Evolutionary conservation across 768 basidiomycete genomes (phyloP), one percentile per base, ranked within the genome.

Genomic region (Termitomyces sp.): DNA sequence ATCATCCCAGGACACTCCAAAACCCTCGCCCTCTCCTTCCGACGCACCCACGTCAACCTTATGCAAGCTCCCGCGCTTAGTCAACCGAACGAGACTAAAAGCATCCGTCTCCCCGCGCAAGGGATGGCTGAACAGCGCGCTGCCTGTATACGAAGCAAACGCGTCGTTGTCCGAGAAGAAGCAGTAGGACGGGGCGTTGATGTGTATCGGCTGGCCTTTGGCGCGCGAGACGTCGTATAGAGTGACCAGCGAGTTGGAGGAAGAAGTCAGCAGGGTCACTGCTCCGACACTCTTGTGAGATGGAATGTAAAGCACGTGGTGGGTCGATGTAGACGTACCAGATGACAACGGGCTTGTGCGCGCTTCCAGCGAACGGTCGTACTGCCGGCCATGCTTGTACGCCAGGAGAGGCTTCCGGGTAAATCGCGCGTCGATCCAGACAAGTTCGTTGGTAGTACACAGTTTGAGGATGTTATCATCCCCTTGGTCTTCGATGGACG

Each of bases 341-440:
- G 63, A 64, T 32, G 64, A 63, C 9, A 77, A 61, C 14, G 65
- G 66, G 3, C 81, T 60, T 7, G 81, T 83, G 4, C 71, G 65
- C 0, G 75, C 68, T 48, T 73, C 70, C 18, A 92, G 76, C 4
- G 82, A 83, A 20, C 83, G 79, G 67, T 93, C 90, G 50, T 72
- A 78, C 40, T 78, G 74, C 20, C 89, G 77, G 50, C 77, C 73
- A 68, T 84, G 91, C 56, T 78, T 82, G 63, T 80, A 80, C 4
- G 79, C 82, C 9, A 93, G 63, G 4, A 92, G 66, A 6, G 89
- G 87, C 59, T 73, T 82, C 26, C 68, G 68, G n/a, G 79, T 71
- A 64, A 77, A 80, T 35, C 90, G 81, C 32, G 77, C 72, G 66
- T 93, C 91, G 32, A 92, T 68, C 90, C 91, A 93, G 14, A 86